Evolutionary conservation across 495 filamentous ascomycete species (phyloP).

Genomic region (Penicillium cataractarum): DNA sequence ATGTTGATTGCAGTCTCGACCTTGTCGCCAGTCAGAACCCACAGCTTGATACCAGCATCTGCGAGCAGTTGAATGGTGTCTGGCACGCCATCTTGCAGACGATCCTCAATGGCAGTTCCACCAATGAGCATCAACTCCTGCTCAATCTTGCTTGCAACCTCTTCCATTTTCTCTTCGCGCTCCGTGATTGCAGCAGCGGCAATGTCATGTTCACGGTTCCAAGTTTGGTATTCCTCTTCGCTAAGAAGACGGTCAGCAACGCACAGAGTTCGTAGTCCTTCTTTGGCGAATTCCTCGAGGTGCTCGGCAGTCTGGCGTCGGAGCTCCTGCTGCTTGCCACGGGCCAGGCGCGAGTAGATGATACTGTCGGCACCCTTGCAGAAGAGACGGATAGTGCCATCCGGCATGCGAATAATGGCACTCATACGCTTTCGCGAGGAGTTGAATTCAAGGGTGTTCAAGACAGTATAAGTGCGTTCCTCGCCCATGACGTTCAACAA

Average conservation of each 20-base stretch:
- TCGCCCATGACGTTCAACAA: conserved; percentile 84
- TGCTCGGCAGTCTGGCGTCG: conserved; percentile 86
- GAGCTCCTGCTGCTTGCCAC: conserved; percentile 83
- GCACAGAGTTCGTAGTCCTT: conserved; percentile 93
- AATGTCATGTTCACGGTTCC: conserved; percentile 84
- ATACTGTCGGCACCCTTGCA: conserved; percentile 98
- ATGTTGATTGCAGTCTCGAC: conserved; percentile 99
- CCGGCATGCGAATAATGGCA: conserved; percentile 93
- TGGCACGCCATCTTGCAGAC: conserved; percentile 95
- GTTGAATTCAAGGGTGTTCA: conserved; percentile 98
- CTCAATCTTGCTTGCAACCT: conserved; percentile 87
- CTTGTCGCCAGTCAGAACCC: conserved; percentile 98
- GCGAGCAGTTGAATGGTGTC: conserved; percentile 93
- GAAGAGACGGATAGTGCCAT: conserved; percentile 88
- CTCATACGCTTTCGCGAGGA: conserved; percentile 98
- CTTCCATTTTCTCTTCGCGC: conserved; percentile 92
- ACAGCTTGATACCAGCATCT: conserved; percentile 97
- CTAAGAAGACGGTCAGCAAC: conserved; percentile 83
- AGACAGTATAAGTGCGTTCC: conserved; percentile 79
- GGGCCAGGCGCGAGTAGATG: conserved; percentile 89
- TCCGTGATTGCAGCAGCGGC: conserved; percentile 83
- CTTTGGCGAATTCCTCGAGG: conserved; percentile 92
- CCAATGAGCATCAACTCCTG: conserved; percentile 86
- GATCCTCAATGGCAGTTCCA: conserved; percentile 97
- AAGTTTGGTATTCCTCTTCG: conserved; percentile 85